Conservation (phyloP, 2,329 filamentous ascomycete species). For the Stachybotrys echinatus region DNA sequence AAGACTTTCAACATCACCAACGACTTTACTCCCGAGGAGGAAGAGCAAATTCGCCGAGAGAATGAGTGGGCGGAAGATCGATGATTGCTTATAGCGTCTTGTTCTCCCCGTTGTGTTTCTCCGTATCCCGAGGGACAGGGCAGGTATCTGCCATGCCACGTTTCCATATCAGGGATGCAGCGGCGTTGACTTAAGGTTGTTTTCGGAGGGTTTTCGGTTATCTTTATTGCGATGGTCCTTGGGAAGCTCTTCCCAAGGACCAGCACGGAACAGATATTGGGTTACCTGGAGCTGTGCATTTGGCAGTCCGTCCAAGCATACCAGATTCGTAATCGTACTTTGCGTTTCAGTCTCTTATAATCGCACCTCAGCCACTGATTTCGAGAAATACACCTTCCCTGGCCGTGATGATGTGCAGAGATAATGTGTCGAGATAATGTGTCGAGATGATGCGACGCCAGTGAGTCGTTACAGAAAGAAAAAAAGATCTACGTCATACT, state of each 20-base stretch:
- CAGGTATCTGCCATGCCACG: not conserved
- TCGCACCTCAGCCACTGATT: no score
- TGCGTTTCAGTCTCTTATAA: no score
- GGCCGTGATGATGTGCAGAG: no score
- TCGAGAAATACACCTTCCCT: no score
- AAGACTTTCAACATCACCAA: slow-evolving; percentile 99
- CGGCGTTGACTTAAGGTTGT: slow-evolving; percentile 1
- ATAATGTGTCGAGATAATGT: no score
- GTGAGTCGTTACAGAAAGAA: no score
- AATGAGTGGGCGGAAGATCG: slow-evolving; percentile 90
- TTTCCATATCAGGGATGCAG: not conserved
- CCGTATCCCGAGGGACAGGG: not conserved
- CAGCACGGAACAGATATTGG: not conserved
- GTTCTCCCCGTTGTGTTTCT: not conserved
- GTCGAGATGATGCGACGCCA: no score
- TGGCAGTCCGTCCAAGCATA: no score
- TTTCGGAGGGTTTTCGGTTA: not conserved
- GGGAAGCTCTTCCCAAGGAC: not conserved
- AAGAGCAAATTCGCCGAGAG: slow-evolving; percentile 92
- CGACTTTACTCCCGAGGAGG: slow-evolving; percentile 97
- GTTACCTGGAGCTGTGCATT: not conserved
- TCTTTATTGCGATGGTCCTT: not conserved
- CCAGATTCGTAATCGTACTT: no score
- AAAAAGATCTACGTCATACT: no score
- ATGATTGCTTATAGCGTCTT: slow-evolving; percentile 31